phyloP scores from a whole-genome alignment of 352 stramenopile species.

The Globisporangium paroecandrum region DNA sequence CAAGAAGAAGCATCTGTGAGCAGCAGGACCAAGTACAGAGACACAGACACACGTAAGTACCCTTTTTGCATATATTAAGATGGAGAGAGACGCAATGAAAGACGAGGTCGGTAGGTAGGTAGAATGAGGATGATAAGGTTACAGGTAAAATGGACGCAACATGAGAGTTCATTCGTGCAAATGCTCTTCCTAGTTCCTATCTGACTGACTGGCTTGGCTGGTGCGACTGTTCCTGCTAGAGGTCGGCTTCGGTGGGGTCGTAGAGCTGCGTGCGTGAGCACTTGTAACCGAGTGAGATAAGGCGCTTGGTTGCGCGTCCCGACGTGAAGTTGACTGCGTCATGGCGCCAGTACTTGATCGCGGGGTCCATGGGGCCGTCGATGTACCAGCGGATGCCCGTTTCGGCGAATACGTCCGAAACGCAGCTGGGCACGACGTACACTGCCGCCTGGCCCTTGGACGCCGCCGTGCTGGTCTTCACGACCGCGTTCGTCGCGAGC shows the following conservation, averaged over 20 bases:
- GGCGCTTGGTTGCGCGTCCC: constrained; percentile 54
- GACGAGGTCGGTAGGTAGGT: background rate
- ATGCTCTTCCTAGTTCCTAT: no score
- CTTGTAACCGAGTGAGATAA: constrained; percentile 69
- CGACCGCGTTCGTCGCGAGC: constrained; percentile 48
- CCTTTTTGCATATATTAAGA: constrained; percentile 6
- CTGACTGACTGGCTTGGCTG: background rate
- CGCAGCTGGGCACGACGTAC: constrained; percentile 55
- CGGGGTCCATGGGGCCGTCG: constrained; percentile 52
- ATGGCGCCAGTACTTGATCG: constrained; percentile 60
- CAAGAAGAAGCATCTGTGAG: constrained; percentile 86
- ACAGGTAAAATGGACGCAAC: background rate
- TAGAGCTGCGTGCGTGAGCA: constrained; percentile 69
- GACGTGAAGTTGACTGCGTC: constrained; percentile 35
- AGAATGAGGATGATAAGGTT: background rate
- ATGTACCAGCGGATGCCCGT: constrained; percentile 82
- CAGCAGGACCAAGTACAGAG: background rate
- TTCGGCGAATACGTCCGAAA: constrained; percentile 80
- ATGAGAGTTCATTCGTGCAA: background rate
- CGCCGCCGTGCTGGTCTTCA: constrained; percentile 30
- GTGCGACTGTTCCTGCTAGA: background rate
- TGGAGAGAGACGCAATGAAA: background rate
- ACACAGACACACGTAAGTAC: background rate
- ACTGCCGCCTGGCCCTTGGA: constrained; percentile 48
- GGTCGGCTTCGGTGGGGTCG: constrained; percentile 31